phyloP scores from a whole-genome alignment of 352 stramenopile species.

The Pythium dissimile region DNA sequence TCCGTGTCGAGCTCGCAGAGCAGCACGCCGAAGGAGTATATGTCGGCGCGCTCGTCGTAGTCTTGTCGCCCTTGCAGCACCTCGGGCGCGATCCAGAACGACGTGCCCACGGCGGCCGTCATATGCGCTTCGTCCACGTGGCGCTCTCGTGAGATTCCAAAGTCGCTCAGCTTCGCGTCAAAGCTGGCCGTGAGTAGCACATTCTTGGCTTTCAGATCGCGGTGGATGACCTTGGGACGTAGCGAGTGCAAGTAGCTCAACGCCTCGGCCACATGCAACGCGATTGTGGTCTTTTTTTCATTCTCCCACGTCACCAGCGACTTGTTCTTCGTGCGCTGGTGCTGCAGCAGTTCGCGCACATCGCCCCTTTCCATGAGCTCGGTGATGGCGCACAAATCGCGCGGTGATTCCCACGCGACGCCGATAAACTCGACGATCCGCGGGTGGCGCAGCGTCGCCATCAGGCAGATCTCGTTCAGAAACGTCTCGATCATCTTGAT shows the following conservation, averaged over 20 bases:
- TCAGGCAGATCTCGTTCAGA: slow-evolving; percentile 25
- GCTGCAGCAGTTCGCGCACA: slow-evolving; percentile 4
- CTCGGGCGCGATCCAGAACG: slow-evolving; percentile 26
- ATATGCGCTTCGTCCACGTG: slow-evolving; percentile 64
- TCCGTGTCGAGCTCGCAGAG: slow-evolving; percentile 25
- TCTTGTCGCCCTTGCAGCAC: slow-evolving; percentile 16
- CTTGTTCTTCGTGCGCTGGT: neutral
- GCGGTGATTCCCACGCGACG: slow-evolving; percentile 14
- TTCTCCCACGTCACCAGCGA: slow-evolving; percentile 25
- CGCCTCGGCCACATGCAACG: slow-evolving; percentile 49
- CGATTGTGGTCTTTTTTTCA: slow-evolving; percentile 41
- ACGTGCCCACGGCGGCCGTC: slow-evolving; percentile 35
- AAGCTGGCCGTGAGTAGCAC: slow-evolving; percentile 13
- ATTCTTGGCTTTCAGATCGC: slow-evolving; percentile 21
- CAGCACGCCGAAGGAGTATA: slow-evolving; percentile 22
- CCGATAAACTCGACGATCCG: slow-evolving; percentile 27
- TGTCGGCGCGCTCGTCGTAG: slow-evolving; percentile 19
- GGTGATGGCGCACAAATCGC: slow-evolving; percentile 19
- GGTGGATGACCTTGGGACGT: slow-evolving; percentile 14
- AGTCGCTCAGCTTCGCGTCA: slow-evolving; percentile 76
- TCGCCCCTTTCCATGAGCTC: slow-evolving; percentile 25
- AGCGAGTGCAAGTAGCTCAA: slow-evolving; percentile 28
- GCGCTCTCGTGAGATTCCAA: slow-evolving; percentile 60
- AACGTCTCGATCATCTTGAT: slow-evolving; percentile 24
- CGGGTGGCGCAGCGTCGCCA: slow-evolving; percentile 19